A percentile compares a stretch with the other conserved stretches of the same genome.
Evolutionary conservation across 345 rosid species (phyloP).

Genomic region (Populus ilicifolia): DNA sequence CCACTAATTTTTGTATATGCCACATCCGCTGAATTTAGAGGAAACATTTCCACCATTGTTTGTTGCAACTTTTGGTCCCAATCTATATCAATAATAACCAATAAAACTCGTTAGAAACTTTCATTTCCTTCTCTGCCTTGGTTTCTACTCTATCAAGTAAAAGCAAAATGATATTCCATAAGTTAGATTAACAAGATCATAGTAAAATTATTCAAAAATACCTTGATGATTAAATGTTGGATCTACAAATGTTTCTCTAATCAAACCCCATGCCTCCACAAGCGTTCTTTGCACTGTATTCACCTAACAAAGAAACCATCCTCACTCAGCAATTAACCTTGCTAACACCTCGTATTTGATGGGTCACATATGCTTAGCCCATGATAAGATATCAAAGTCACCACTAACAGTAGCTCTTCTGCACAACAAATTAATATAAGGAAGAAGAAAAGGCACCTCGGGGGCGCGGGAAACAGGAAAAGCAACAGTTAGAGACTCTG

Average conservation of each 20-base stretch:
- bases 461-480: slow-evolving; percentile 78
- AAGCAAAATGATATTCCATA: no score
- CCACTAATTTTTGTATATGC: slow-evolving; percentile 67
- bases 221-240: slow-evolving; percentile 92
- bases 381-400: neutral
- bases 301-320: slow-evolving; percentile 43
- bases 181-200: no score
- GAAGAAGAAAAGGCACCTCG: slow-evolving; percentile 44
- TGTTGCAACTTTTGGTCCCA: slow-evolving; percentile 89
- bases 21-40: slow-evolving; percentile 71
- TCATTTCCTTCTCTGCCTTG: neutral
- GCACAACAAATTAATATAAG: neutral
- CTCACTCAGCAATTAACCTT: slow-evolving; percentile 1
- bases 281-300: slow-evolving; percentile 87
- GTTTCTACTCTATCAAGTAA: neutral
- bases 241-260: slow-evolving; percentile 82
- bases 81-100: slow-evolving; percentile 36
- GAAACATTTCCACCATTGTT: slow-evolving; percentile 89
- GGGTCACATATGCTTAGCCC: no score
- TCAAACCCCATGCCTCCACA: slow-evolving; percentile 92
- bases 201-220: slow-evolving; percentile 2
- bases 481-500: slow-evolving; percentile 71
- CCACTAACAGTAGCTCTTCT: neutral
- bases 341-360: neutral
- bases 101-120: neutral